Conservation (phyloP, 805 yeast species). For the Candida germanica region DNA sequence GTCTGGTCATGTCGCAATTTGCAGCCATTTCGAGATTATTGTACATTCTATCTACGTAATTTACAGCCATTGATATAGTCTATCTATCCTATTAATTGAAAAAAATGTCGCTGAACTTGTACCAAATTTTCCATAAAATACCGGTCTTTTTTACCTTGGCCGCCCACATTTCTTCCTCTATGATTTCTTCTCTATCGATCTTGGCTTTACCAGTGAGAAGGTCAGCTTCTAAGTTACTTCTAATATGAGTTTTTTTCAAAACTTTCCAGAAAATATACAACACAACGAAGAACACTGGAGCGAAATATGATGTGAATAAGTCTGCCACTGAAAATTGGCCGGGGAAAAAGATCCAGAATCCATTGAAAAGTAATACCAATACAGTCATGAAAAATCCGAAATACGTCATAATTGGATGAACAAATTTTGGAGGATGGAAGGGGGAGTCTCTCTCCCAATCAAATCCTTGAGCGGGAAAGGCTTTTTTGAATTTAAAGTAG, state of each 20-base stretch:
- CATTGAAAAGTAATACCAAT: slow-evolving; percentile 34
- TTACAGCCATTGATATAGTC: no score
- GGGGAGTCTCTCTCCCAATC: slow-evolving; percentile 14
- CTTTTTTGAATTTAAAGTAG: slow-evolving; percentile 30
- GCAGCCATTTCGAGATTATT: no score
- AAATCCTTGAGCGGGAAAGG: slow-evolving; percentile 27
- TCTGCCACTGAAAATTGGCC: slow-evolving; percentile 31
- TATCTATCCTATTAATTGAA: slow-evolving; percentile 12
- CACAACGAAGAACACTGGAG: slow-evolving; percentile 27
- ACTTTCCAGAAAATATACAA: slow-evolving; percentile 33
- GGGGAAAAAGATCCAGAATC: slow-evolving; percentile 41
- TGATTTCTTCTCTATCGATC: slow-evolving; percentile 35
- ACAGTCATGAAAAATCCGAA: slow-evolving; percentile 22
- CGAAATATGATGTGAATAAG: slow-evolving; percentile 37
- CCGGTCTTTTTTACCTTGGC: slow-evolving; percentile 21
- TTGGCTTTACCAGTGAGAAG: slow-evolving; percentile 31
- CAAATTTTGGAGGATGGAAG: slow-evolving; percentile 19
- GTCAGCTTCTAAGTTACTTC: slow-evolving; percentile 31
- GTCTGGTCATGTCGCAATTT: no score
- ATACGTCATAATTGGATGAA: slow-evolving; percentile 25
- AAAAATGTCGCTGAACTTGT: slow-evolving; percentile 12
- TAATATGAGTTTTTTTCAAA: slow-evolving; percentile 27
- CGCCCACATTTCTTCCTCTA: slow-evolving; percentile 20
- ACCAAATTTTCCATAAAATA: slow-evolving; percentile 17
- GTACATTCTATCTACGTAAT: no score